Evolutionary conservation across 1,139 yeast genomes (phyloP), one percentile per base, ranked within the genome.

Genomic region (Pichia sp.): DNA sequence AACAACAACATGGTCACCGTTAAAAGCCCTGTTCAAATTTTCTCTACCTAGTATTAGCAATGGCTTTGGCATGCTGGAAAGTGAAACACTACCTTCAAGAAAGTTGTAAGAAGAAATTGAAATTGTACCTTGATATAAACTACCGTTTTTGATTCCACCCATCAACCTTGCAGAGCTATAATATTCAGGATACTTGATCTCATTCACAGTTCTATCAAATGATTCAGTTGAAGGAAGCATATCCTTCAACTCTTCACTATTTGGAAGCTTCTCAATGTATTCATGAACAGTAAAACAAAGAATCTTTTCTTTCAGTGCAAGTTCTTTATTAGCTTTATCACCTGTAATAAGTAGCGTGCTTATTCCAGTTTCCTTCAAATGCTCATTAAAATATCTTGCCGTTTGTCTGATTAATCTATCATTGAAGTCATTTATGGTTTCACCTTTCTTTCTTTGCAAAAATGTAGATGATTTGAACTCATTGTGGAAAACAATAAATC

Each of bases 401-500:
- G 84, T 77, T 45, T 69, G 72, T 59, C 97, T 73, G 41, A 93
- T 88, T 15, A 96, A 89, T 51, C 96, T 68, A 62, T 91, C 97
- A 56, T 91, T 91, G 58, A 93, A 73, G 60, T 91, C 97, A 58
- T 91, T 89, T 49, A 88, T 83, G 12, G 80, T 58, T 60, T 91
- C 98, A 38, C 75, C 74, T 39, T 65, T 71, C 47, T 61, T 66
- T 55, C 97, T 76, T 18, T 67, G 67, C 4, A 80, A 69, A 59
- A 71, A 84, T 0, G 96, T 86, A 11, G 72, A 76, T 49, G 77
- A 77, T 51, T 75, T 75, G 60, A 88, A 93, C 60, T 91, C 98
- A 61, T 93, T 93, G 62, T 93, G 97, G 62, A 84, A 91, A 3
- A 91, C 94, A 34, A 84, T 75, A 57, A 89, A 86, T 48, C 97